Evolutionary conservation across 208 protist species (phyloP).

Genomic region (Ichthyophonus hoferi): DNA sequence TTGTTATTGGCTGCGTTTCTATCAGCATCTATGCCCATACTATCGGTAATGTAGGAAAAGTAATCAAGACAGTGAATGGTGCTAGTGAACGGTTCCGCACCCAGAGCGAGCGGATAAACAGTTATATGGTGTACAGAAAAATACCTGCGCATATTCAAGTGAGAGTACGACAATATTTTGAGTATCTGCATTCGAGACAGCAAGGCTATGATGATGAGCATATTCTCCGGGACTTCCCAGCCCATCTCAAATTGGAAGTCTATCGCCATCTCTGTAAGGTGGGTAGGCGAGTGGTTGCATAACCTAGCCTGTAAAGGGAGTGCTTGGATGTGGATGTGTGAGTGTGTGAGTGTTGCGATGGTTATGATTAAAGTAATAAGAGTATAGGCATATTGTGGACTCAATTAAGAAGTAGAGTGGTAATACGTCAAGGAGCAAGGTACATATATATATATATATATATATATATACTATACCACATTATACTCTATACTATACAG

Average conservation of each 20-base stretch:
- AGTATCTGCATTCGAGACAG: slow-evolving; percentile 18
- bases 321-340: no score
- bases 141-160: slow-evolving; percentile 3
- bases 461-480: no score
- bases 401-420: no score
- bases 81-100: background rate
- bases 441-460: no score
- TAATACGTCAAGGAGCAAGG: no score
- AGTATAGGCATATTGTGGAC: no score
- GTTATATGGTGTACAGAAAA: slow-evolving; percentile 4
- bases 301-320: no score
- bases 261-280: slow-evolving; percentile 21
- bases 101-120: slow-evolving; percentile 5
- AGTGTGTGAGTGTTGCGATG: no score
- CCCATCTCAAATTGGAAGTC: background rate
- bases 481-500: no score
- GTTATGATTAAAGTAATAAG: no score
- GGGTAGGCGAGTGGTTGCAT: no score
- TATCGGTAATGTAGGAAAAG: slow-evolving; percentile 13
- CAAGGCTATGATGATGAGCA: slow-evolving; percentile 10
- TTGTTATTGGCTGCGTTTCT: background rate
- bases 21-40: slow-evolving; percentile 11
- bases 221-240: slow-evolving; percentile 5
- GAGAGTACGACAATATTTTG: slow-evolving; percentile 13
- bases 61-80: slow-evolving; percentile 8